Evolutionary conservation across 116 monocot species (phyloP), one percentile per base, ranked within the genome.

Genomic region (Trichopus zeylanicus): DNA sequence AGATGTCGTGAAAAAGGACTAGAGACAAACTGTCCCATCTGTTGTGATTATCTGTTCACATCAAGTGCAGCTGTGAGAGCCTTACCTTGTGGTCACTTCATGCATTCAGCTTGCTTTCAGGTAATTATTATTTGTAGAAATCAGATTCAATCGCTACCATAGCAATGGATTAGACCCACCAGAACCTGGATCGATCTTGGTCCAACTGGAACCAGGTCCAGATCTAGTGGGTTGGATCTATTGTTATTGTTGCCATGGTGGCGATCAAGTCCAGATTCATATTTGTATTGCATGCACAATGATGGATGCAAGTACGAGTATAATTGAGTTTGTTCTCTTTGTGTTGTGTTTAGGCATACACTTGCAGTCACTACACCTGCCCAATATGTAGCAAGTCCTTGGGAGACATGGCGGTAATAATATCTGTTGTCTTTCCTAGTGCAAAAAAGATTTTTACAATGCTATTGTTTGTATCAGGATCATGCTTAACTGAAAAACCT

Each of bases 91-190:
- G 99, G 99, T 21, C 99, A 99, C 61, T 99, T 99, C 73, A 99
- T 99, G 99, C 99, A 99, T 70, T 99, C 99, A 57, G 85, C 99
- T 28, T 99, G 99, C 73, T 99, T 99, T 70, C 91, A 82, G 91
- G 97, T 97, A n/a, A n/a, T n/a, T n/a, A n/a, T n/a, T n/a, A n/a
- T n/a, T n/a, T n/a, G n/a, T n/a, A n/a, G n/a, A n/a, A n/a, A n/a
- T n/a, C n/a, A n/a, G n/a, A n/a, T n/a, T n/a, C n/a, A n/a, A n/a
- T n/a, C n/a, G n/a, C n/a, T n/a, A n/a, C n/a, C n/a, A n/a, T n/a
- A n/a, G n/a, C n/a, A n/a, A n/a, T n/a, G n/a, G n/a, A n/a, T n/a
- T n/a, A n/a, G n/a, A n/a, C n/a, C 55, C 25, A 7, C 23, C 57
- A 26, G 48, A 22, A n/a, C n/a, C n/a, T n/a, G n/a, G n/a, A n/a